Percentiles rank a stretch among this genome's conserved stretches.
Conservation (phyloP, 2,329 filamentous ascomycete species). For the Pseudogymnoascus sp. region DNA sequence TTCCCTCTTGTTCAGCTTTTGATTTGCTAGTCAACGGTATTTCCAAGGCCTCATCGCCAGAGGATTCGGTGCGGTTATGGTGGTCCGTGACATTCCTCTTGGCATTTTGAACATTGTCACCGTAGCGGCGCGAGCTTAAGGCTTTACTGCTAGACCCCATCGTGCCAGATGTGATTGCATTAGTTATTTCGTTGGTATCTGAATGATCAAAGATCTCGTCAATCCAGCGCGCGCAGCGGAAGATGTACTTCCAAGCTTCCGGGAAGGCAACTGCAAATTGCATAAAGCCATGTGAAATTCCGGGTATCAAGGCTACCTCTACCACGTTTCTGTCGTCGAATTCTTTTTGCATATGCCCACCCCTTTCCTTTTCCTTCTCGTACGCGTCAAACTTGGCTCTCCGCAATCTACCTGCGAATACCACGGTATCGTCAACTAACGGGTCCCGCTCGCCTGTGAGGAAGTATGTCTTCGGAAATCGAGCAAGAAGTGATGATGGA, state of each 20-base stretch:
- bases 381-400: constrained; percentile 59
- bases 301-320: constrained; percentile 77
- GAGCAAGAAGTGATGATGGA: constrained; percentile 69
- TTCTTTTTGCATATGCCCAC: constrained; percentile 38
- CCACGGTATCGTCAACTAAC: constrained; percentile 90
- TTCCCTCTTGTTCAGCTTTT: constrained; percentile 30
- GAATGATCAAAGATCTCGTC: constrained; percentile 59
- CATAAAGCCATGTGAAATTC: constrained; percentile 87
- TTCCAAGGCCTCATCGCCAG: constrained; percentile 75
- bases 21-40: constrained; percentile 44
- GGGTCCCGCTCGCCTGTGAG: constrained; percentile 92
- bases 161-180: constrained; percentile 17
- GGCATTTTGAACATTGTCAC: constrained; percentile 11
- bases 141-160: constrained; percentile 13
- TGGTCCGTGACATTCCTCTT: constrained; percentile 1
- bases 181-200: constrained; percentile 32
- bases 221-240: constrained; percentile 73
- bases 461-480: constrained; percentile 92
- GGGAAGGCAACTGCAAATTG: constrained; percentile 86
- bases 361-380: constrained; percentile 41
- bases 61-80: constrained; percentile 23
- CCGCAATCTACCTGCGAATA: constrained; percentile 83
- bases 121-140: neutral
- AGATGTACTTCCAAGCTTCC: constrained; percentile 81
- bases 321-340: constrained; percentile 69